These are phyloP conservation scores for Nakazawaea peltata DNA, from an alignment of 805 yeast genomes.

Conservation along the genomic window DNA sequence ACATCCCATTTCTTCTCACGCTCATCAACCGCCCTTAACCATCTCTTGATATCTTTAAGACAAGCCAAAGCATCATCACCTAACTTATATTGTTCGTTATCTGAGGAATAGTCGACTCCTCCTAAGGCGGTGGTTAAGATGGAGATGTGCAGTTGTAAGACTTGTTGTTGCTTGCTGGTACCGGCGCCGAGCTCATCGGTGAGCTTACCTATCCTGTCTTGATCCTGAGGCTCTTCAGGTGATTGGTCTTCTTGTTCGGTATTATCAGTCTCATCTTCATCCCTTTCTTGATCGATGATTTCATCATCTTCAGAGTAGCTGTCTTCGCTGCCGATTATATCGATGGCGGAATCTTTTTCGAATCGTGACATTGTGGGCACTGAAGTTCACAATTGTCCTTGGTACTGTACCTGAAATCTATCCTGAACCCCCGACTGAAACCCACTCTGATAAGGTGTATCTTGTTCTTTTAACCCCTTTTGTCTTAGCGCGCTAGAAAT, in stretches of 20 bases:
- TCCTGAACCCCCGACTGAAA: too few relatives aligned
- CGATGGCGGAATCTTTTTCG: not conserved
- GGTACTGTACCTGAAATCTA: too few relatives aligned
- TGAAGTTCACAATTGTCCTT: too few relatives aligned
- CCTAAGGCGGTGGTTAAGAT: conserved; percentile 85
- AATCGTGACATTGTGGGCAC: not conserved
- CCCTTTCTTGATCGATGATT: not conserved
- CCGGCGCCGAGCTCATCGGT: not conserved
- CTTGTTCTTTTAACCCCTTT: too few relatives aligned
- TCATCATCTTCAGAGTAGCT: conserved; percentile 3
- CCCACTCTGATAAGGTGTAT: too few relatives aligned
- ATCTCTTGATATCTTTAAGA: conserved; percentile 76
- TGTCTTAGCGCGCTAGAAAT: too few relatives aligned
- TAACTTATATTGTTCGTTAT: conserved; percentile 44
- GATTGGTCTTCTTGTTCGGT: not conserved
- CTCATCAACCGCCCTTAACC: conserved; percentile 84
- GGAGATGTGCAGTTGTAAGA: conserved; percentile 66
- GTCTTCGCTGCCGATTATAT: conserved; percentile 3
- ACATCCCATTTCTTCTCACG: conserved; percentile 64
- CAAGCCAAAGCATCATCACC: conserved; percentile 89
- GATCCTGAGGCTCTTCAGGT: not conserved
- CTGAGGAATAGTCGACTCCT: conserved; percentile 66
- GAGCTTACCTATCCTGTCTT: conserved; percentile 1
- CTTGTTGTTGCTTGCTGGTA: conserved; percentile 11
- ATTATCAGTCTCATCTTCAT: not conserved